phyloP scores from a whole-genome alignment of 768 basidiomycete genomes.

The Russula sp. region DNA sequence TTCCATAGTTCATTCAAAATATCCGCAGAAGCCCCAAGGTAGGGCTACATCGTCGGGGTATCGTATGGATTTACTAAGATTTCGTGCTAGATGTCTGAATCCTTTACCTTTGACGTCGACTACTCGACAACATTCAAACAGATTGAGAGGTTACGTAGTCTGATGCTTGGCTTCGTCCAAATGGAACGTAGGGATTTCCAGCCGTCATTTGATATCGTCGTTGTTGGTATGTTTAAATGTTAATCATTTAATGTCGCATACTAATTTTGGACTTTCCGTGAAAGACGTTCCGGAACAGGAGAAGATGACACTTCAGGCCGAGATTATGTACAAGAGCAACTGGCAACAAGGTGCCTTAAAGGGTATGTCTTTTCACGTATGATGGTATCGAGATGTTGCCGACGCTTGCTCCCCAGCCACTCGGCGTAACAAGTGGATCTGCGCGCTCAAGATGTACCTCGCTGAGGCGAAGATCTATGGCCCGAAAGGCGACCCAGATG shows the following conservation, averaged over 20 bases:
- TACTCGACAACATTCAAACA: constrained; percentile 77
- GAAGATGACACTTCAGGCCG: constrained; percentile 67
- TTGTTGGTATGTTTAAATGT: constrained; percentile 41
- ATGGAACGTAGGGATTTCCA: constrained; percentile 67
- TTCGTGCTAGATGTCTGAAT: constrained; percentile 56
- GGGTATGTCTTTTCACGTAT: constrained; percentile 32
- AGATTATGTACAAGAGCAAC: constrained; percentile 88
- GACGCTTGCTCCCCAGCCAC: constrained; percentile 38
- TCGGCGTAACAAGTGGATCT: constrained; percentile 89
- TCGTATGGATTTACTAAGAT: constrained; percentile 1
- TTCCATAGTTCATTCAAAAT: constrained; percentile 56
- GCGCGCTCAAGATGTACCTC: constrained; percentile 68
- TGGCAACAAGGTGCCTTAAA: constrained; percentile 72
- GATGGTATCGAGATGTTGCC: not conserved
- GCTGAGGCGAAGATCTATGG: constrained; percentile 67
- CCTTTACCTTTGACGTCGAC: constrained; percentile 73
- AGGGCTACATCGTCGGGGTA: constrained; percentile 18
- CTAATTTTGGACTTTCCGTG: constrained; percentile 12
- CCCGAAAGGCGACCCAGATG: constrained; percentile 49
- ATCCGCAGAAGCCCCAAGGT: constrained; percentile 65
- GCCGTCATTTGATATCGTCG: constrained; percentile 63
- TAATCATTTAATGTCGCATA: not conserved
- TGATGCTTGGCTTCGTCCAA: constrained; percentile 75
- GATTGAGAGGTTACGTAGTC: constrained; percentile 63
- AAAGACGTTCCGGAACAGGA: constrained; percentile 74